These are phyloP conservation scores for Lactarius trivialis DNA, from an alignment of 768 basidiomycete species.

Conservation along the genomic window DNA sequence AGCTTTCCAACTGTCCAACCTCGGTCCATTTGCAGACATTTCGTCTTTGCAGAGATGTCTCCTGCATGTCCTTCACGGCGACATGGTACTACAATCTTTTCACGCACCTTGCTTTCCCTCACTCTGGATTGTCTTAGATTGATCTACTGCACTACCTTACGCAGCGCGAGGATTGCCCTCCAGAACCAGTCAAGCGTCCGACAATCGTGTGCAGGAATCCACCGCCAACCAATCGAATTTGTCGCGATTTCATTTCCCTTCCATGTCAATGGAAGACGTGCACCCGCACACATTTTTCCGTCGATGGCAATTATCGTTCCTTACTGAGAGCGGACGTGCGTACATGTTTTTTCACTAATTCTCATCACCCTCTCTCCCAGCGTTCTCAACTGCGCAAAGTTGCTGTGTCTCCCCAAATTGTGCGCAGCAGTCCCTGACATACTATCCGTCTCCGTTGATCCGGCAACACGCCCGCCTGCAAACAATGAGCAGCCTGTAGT, in stretches of 20 bases:
- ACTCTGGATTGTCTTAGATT: background rate
- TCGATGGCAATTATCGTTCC: background rate
- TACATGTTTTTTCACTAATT: background rate
- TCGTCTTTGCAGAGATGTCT: conserved; percentile 7
- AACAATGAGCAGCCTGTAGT: background rate
- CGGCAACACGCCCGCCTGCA: background rate
- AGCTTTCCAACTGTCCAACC: background rate
- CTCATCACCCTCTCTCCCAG: background rate
- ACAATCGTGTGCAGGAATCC: background rate
- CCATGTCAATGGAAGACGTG: background rate
- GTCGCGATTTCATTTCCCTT: background rate
- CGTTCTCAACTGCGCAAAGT: background rate
- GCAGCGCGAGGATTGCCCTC: background rate
- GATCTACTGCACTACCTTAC: background rate
- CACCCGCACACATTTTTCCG: background rate
- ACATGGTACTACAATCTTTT: conserved; percentile 1
- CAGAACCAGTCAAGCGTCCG: background rate
- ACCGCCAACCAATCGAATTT: background rate
- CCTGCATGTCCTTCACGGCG: background rate
- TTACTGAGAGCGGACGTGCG: background rate
- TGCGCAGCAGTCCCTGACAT: background rate
- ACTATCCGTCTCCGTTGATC: background rate
- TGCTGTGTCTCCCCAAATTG: background rate
- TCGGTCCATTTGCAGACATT: conserved; percentile 5
- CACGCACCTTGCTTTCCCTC: background rate